Evolutionary conservation across 169 alveolate species (phyloP).

Genomic region (Plasmodium falciparum): DNA sequence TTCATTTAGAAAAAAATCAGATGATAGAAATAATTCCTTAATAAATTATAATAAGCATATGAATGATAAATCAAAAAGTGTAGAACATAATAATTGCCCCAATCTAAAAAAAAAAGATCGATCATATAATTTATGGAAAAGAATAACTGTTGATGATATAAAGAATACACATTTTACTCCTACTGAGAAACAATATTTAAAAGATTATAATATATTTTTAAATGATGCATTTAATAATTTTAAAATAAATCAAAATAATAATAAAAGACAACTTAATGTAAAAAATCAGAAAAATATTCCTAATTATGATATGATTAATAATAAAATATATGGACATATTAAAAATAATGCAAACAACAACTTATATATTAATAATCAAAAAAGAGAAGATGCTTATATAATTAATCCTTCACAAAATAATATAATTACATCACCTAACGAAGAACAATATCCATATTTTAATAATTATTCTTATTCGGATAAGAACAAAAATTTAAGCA

Average conservation of each 20-base stretch:
- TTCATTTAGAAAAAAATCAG: conserved; percentile 5
- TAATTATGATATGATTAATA: conserved; percentile 1
- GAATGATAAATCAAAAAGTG: background rate
- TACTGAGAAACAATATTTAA: background rate
- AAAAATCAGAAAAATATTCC: background rate
- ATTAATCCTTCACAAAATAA: background rate
- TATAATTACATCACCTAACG: background rate
- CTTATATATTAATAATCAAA: conserved; percentile 20
- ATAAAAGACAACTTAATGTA: background rate
- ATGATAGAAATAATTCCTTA: background rate
- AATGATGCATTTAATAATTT: conserved; percentile 34
- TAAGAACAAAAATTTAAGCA: conserved; percentile 5
- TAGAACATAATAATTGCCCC: background rate
- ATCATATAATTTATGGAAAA: conserved; percentile 60
- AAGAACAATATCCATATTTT: background rate
- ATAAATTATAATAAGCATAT: conserved; percentile 1
- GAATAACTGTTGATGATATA: conserved; percentile 22
- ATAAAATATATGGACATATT: background rate
- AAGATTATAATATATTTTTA: conserved; percentile 8
- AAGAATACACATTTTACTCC: conserved; percentile 16
- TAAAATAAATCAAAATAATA: background rate
- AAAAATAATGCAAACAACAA: background rate
- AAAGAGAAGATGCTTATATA: conserved; percentile 63
- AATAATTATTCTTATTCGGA: conserved; percentile 18
- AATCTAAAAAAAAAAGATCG: conserved; percentile 16